A percentile compares a stretch with the other conserved stretches of the same genome.
Conservation (phyloP, 768 basidiomycete species). For the Sporobolomyces phaffii region DNA sequence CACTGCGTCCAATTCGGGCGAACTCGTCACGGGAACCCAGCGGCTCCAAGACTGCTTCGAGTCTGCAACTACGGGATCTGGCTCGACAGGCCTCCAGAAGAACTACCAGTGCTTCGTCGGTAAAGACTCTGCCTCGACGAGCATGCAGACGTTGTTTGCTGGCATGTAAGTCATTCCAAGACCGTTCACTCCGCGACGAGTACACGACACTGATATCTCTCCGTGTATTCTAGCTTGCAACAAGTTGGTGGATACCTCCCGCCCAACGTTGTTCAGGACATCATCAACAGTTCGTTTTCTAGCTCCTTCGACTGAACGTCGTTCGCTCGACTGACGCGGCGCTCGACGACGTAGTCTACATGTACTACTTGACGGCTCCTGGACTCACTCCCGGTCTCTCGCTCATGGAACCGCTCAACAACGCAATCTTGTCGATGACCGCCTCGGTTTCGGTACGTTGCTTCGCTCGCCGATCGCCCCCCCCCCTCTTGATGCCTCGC, state of each 20-base stretch:
- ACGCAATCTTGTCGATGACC: slow-evolving; percentile 13
- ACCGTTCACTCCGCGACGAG: too few relatives aligned
- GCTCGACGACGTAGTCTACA: neutral
- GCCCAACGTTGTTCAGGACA: slow-evolving; percentile 14
- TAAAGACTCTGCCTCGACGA: neutral
- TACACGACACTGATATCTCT: neutral
- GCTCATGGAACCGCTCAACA: slow-evolving; percentile 15
- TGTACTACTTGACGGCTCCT: slow-evolving; percentile 14
- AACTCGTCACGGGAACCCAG: slow-evolving; percentile 15
- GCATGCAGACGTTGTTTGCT: slow-evolving; percentile 15
- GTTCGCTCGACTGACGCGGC: neutral
- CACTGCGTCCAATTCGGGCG: slow-evolving; percentile 11
- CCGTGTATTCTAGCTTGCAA: neutral
- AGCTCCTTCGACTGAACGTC: neutral
- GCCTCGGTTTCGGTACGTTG: slow-evolving; percentile 1
- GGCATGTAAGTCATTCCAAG: slow-evolving; percentile 21
- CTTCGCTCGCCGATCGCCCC: neutral
- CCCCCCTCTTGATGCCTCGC: too few relatives aligned
- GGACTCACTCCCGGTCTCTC: slow-evolving; percentile 1
- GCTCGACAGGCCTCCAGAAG: neutral
- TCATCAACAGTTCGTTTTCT: slow-evolving; percentile 23
- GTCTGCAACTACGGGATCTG: neutral
- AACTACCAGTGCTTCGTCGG: slow-evolving; percentile 16
- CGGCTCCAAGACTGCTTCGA: slow-evolving; percentile 3
- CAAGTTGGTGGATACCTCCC: slow-evolving; percentile 24